These are phyloP conservation scores for Scutellaria minor DNA, from an alignment of 257 asterid species.

Conservation along the genomic window DNA sequence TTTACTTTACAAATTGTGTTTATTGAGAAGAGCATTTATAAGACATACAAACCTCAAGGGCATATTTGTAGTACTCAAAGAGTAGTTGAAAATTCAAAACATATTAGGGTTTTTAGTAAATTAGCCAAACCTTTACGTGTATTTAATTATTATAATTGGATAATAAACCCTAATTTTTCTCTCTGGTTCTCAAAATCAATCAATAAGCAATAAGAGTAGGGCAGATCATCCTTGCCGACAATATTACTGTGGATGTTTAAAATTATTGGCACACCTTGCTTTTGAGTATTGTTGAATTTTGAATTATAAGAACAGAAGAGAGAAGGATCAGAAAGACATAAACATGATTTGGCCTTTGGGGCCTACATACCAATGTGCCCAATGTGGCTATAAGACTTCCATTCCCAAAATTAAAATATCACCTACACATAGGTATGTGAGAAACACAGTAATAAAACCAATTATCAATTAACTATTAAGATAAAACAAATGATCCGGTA, in stretches of 20 bases:
- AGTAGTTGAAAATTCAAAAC: neutral
- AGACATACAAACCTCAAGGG: neutral
- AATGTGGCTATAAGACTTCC: no score
- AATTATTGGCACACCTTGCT: neutral
- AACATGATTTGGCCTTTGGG: no score
- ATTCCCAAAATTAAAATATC: no score
- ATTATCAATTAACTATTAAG: no score
- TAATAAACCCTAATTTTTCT: neutral
- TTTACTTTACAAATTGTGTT: neutral
- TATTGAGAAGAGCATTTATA: neutral
- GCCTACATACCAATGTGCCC: no score
- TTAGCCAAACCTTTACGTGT: neutral
- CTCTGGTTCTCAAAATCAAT: slow-evolving; percentile 20
- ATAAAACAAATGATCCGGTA: no score
- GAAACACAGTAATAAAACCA: neutral
- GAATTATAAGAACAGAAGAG: no score
- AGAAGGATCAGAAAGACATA: no score
- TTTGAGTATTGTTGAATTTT: neutral
- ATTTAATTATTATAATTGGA: neutral
- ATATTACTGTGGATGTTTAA: neutral
- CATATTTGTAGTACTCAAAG: neutral
- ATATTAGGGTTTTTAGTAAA: neutral
- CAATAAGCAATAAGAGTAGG: neutral
- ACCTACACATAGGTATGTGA: no score
- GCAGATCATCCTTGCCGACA: slow-evolving; percentile 18